Conservation (phyloP, 225 moss, liverwort and hornwort genomes). For the Anthoceros angustus region DNA sequence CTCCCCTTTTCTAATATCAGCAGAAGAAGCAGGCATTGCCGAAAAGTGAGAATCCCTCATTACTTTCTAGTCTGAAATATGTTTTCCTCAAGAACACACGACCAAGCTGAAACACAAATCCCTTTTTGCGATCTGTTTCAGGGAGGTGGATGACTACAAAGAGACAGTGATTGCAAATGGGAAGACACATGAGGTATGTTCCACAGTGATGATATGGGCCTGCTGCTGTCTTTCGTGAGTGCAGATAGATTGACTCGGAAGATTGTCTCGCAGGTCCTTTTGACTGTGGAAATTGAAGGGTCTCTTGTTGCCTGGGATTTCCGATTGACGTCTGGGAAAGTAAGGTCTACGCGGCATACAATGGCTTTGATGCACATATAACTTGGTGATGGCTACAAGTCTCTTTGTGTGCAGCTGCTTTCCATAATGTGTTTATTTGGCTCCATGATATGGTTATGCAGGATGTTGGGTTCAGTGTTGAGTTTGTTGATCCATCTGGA, state of each 20-base stretch:
- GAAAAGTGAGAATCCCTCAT: conserved; percentile 20
- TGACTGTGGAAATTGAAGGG: conserved; percentile 61
- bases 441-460: conserved; percentile 16
- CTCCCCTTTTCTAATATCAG: conserved; percentile 84
- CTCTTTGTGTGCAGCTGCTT: neutral
- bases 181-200: conserved; percentile 55
- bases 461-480: conserved; percentile 96
- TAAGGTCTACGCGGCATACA: conserved; percentile 9
- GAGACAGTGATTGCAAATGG: conserved; percentile 69
- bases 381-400: neutral
- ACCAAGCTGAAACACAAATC: too few relatives aligned
- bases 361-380: neutral
- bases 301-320: conserved; percentile 94
- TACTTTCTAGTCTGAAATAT: neutral
- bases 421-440: neutral
- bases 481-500: conserved; percentile 39
- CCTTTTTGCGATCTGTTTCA: conserved; percentile 2
- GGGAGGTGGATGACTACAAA: conserved; percentile 49
- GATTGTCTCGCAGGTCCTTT: conserved; percentile 31
- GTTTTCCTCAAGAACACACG: neutral
- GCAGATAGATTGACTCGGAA: too few relatives aligned
- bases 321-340: conserved; percentile 84
- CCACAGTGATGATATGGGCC: neutral
- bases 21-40: conserved; percentile 74
- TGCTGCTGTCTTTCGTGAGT: neutral